Percentiles rank a stretch among this genome's conserved stretches.
These are phyloP conservation scores for Aspergillus hiratsukae DNA, from an alignment of 2,329 filamentous ascomycete genomes.

Conservation along the genomic window DNA sequence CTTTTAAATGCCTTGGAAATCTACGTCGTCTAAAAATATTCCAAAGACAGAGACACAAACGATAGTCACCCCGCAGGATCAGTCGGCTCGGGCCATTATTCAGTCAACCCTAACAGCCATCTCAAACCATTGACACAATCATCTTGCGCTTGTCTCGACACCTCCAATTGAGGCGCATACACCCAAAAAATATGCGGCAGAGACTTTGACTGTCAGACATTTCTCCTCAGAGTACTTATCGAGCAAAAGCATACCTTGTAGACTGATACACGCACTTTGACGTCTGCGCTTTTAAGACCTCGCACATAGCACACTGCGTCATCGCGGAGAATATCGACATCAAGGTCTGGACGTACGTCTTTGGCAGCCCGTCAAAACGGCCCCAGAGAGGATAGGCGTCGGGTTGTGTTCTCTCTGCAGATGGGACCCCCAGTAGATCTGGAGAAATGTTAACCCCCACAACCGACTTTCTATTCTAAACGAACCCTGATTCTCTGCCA, in stretches of 20 bases:
- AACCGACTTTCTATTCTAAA: neutral
- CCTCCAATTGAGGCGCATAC: neutral
- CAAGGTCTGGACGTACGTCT: conserved; percentile 1
- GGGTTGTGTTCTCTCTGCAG: neutral
- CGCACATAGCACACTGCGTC: conserved; percentile 1
- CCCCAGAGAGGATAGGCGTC: neutral
- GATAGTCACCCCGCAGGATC: neutral
- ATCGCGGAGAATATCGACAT: neutral
- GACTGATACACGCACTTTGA: neutral
- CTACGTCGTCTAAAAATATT: too few relatives aligned
- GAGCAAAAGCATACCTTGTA: neutral
- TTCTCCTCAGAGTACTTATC: neutral
- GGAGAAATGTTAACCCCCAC: neutral
- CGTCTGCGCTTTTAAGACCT: neutral
- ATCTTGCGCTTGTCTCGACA: neutral
- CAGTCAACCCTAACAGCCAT: neutral
- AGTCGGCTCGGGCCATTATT: neutral
- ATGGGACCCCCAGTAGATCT: neutral
- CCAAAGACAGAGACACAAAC: too few relatives aligned
- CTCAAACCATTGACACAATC: neutral
- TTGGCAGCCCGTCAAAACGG: neutral
- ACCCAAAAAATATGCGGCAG: neutral
- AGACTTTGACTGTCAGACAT: neutral
- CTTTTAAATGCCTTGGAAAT: too few relatives aligned
- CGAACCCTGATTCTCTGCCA: neutral